Conservation (phyloP, 768 basidiomycete species). For the Leccinum aurantiacum region DNA sequence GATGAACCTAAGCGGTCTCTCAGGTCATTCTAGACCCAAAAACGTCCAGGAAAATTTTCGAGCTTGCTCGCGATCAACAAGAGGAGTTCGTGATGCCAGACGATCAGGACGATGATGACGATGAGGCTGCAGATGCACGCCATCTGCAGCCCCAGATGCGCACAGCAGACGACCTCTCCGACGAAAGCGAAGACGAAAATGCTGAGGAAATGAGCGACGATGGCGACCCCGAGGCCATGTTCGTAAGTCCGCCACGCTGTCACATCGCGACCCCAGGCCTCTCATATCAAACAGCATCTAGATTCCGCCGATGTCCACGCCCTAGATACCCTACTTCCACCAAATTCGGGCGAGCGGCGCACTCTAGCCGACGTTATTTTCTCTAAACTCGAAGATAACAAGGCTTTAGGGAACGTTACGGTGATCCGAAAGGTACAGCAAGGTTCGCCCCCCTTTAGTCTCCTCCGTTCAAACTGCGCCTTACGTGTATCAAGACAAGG, state of each 20-base stretch:
- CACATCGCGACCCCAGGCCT: conserved; percentile 3
- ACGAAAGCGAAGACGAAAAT: conserved; percentile 49
- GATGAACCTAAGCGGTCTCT: conserved; percentile 3
- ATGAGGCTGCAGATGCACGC: conserved; percentile 28
- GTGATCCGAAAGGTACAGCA: conserved; percentile 61
- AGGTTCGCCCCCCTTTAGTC: conserved; percentile 37
- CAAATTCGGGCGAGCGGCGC: conserved; percentile 70
- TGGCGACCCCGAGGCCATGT: conserved; percentile 55
- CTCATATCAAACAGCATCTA: conserved; percentile 59
- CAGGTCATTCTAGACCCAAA: conserved; percentile 77
- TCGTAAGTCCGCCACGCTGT: conserved; percentile 42
- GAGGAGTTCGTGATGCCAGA: conserved; percentile 75
- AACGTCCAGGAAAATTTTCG: conserved; percentile 84
- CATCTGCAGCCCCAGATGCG: conserved; percentile 26
- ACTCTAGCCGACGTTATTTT: conserved; percentile 98
- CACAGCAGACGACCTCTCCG: conserved; percentile 52
- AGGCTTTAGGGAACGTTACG: conserved; percentile 47
- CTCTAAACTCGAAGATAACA: conserved; percentile 77
- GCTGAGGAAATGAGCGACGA: conserved; percentile 21
- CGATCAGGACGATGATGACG: conserved; percentile 49
- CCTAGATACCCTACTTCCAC: conserved; percentile 77
- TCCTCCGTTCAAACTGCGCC: neutral
- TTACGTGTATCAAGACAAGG: conserved; percentile 38
- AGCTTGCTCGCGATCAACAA: conserved; percentile 91
- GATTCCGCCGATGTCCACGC: conserved; percentile 87